These are phyloP conservation scores for Metarhizium anisopliae DNA, from an alignment of 2,329 filamentous ascomycete species.

Conservation along the genomic window DNA sequence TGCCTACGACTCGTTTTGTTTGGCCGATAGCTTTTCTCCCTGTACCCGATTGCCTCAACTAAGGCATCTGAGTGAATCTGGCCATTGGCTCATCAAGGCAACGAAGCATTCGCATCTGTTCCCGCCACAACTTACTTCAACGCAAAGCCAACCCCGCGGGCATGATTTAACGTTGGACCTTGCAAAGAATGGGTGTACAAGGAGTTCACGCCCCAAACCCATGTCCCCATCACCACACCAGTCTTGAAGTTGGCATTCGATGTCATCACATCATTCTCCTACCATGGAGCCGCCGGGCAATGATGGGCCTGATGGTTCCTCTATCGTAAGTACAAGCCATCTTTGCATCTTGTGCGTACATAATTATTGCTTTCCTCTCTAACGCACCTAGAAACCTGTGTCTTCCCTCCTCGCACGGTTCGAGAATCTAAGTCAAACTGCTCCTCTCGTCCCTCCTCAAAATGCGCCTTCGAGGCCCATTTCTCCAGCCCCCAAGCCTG, in stretches of 20 bases:
- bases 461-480: constrained; percentile 22
- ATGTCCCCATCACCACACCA: constrained; percentile 2
- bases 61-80: no score
- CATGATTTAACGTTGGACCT: constrained; percentile 5
- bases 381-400: constrained; percentile 56
- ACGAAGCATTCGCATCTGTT: background rate
- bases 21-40: no score
- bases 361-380: constrained; percentile 1
- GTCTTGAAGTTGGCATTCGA: background rate
- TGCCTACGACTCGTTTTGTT: background rate
- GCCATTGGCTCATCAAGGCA: no score
- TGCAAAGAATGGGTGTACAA: constrained; percentile 8
- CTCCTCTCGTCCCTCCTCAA: constrained; percentile 10
- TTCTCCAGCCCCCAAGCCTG: constrained; percentile 33
- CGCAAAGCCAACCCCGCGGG: background rate
- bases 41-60: no score
- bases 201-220: constrained; percentile 4
- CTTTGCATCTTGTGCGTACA: background rate
- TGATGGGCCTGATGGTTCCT: constrained; percentile 65
- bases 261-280: constrained; percentile 12
- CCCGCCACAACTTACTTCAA: background rate
- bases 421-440: constrained; percentile 52
- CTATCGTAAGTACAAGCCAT: constrained; percentile 47
- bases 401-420: constrained; percentile 75
- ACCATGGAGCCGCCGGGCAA: constrained; percentile 22